Conservation (phyloP, 345 rosid genomes). For the Melastoma malabathricum region DNA sequence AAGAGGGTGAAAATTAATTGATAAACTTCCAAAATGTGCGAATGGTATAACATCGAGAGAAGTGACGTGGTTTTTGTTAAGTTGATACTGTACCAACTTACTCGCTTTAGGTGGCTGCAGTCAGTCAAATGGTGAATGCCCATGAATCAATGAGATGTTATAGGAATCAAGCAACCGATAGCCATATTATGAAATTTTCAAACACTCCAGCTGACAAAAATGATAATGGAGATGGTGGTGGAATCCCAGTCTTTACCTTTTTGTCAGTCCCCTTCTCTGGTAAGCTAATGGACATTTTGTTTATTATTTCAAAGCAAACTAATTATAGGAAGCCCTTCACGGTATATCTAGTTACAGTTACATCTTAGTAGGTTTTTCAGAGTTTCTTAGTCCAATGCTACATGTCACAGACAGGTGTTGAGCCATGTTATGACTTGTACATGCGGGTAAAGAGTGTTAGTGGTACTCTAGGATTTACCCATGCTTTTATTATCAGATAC, state of each 20-base stretch:
- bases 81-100: background rate
- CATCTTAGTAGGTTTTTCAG: too few species aligned
- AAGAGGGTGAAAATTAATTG: too few species aligned
- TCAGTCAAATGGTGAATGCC: slow-evolving; percentile 43
- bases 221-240: slow-evolving; percentile 71
- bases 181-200: slow-evolving; percentile 57
- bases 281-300: slow-evolving; percentile 12
- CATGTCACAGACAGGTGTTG: too few species aligned
- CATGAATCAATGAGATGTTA: slow-evolving; percentile 60
- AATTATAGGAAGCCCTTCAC: too few species aligned
- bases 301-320: too few species aligned
- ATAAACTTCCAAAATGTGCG: too few species aligned
- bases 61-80: background rate
- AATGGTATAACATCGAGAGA: background rate
- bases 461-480: too few species aligned
- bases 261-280: slow-evolving; percentile 48
- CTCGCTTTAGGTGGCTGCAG: slow-evolving; percentile 37
- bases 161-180: slow-evolving; percentile 26
- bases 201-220: slow-evolving; percentile 25
- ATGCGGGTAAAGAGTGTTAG: too few species aligned
- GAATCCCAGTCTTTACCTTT: slow-evolving; percentile 52
- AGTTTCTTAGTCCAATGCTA: too few species aligned
- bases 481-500: too few species aligned
- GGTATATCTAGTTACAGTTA: too few species aligned
- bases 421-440: too few species aligned